phyloP scores from a whole-genome alignment of 495 filamentous ascomycete genomes.

The Tirmania nivea region DNA sequence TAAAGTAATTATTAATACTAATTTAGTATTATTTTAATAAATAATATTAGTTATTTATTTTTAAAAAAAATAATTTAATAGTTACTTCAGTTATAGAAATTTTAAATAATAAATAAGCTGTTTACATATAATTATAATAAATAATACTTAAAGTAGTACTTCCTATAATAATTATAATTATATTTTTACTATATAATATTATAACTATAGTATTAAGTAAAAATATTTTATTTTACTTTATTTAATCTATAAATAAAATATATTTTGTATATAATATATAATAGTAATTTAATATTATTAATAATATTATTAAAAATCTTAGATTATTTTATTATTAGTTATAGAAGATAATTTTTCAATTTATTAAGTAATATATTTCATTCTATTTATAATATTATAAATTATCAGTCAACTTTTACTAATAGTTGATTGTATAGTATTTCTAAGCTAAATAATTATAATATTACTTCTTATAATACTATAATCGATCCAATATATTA shows the following conservation, averaged over 20 bases:
- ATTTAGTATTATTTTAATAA: background rate
- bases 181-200: background rate
- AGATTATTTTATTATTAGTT: too few relatives aligned
- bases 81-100: background rate
- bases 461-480: too few relatives aligned
- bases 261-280: background rate
- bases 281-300: background rate
- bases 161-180: background rate
- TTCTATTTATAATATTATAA: too few relatives aligned
- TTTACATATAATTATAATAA: background rate
- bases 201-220: background rate
- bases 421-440: too few relatives aligned
- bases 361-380: too few relatives aligned
- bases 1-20: background rate
- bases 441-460: too few relatives aligned
- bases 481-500: too few relatives aligned
- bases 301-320: background rate
- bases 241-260: slow-evolving; percentile 4
- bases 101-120: background rate
- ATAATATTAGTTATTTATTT: background rate
- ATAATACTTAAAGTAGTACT: background rate
- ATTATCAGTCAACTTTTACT: too few relatives aligned
- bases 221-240: slow-evolving; percentile 3
- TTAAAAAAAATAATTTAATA: too few relatives aligned
- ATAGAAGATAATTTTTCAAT: too few relatives aligned